phyloP scores from a whole-genome alignment of 2,329 filamentous ascomycete genomes.

The Neopestalotiopsis sp. region DNA sequence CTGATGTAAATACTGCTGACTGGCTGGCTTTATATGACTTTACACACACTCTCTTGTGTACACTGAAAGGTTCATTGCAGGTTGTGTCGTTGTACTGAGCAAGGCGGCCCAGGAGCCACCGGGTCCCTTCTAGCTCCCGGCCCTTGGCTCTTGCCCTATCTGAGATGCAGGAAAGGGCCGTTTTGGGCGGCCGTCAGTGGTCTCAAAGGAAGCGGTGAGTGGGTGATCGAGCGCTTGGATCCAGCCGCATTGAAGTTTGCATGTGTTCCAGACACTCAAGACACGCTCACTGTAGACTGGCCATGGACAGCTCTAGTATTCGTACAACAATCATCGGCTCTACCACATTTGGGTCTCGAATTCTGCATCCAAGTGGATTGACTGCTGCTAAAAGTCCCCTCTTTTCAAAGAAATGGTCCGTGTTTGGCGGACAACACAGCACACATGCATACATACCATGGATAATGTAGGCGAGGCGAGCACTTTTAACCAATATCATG shows the following conservation, averaged over 20 bases:
- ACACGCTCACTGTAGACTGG: neutral
- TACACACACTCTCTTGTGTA: too few species aligned
- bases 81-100: too few species aligned
- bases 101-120: neutral
- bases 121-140: neutral
- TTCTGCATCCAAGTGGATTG: slow-evolving; percentile 14
- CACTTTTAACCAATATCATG: neutral
- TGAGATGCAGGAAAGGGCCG: neutral
- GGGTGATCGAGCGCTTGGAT: neutral
- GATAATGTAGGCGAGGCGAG: neutral
- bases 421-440: neutral
- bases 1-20: too few species aligned
- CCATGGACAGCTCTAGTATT: neutral
- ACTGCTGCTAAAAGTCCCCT: neutral
- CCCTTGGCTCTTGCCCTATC: neutral
- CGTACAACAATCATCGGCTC: neutral
- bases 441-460: neutral
- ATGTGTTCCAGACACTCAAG: too few species aligned
- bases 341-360: neutral
- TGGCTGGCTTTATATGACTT: too few species aligned
- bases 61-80: too few species aligned
- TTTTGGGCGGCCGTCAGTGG: slow-evolving; percentile 3
- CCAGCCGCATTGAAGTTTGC: too few species aligned
- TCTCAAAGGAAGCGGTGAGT: slow-evolving; percentile 13
- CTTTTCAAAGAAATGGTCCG: neutral